phyloP scores from a whole-genome alignment of 2,329 filamentous ascomycete species.

The Fusarium sp. region DNA sequence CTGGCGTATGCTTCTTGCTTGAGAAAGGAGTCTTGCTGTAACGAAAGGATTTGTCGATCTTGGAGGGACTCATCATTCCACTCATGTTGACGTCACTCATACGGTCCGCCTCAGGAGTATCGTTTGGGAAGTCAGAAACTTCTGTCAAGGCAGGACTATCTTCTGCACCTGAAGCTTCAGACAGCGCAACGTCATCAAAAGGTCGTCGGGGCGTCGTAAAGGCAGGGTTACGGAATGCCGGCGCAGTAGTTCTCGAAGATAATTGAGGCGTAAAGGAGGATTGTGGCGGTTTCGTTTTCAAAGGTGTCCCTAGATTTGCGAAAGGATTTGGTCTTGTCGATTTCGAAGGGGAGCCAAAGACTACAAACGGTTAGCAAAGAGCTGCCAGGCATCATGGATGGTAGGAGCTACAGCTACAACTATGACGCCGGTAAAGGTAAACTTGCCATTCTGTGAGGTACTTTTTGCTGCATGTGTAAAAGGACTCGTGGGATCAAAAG shows the following conservation, averaged over 20 bases:
- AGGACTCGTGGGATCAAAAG: constrained; percentile 67
- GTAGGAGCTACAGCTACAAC: background rate
- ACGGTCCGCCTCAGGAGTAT: constrained; percentile 61
- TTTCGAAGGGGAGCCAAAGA: constrained; percentile 51
- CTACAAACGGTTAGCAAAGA: constrained; percentile 26
- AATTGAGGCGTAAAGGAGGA: constrained; percentile 58
- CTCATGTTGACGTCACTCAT: constrained; percentile 54
- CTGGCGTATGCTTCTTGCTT: constrained; percentile 56
- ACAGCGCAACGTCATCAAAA: constrained; percentile 60
- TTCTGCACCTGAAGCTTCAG: constrained; percentile 65
- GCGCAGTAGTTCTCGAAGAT: constrained; percentile 52
- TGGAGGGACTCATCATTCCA: constrained; percentile 56
- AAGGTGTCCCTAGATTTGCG: constrained; percentile 48
- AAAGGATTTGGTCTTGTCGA: constrained; percentile 49
- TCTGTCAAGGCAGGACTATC: constrained; percentile 68
- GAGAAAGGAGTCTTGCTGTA: constrained; percentile 52
- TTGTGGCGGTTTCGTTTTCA: constrained; percentile 53
- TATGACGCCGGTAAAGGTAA: background rate
- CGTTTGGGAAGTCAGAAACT: constrained; percentile 59
- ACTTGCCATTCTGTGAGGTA: constrained; percentile 53
- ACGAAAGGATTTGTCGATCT: constrained; percentile 56
- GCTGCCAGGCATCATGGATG: constrained; percentile 21
- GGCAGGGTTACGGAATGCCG: constrained; percentile 68
- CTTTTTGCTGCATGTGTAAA: constrained; percentile 62
- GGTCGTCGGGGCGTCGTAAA: constrained; percentile 70